phyloP scores from a whole-genome alignment of 768 basidiomycete species.

The Pholiota molesta region DNA sequence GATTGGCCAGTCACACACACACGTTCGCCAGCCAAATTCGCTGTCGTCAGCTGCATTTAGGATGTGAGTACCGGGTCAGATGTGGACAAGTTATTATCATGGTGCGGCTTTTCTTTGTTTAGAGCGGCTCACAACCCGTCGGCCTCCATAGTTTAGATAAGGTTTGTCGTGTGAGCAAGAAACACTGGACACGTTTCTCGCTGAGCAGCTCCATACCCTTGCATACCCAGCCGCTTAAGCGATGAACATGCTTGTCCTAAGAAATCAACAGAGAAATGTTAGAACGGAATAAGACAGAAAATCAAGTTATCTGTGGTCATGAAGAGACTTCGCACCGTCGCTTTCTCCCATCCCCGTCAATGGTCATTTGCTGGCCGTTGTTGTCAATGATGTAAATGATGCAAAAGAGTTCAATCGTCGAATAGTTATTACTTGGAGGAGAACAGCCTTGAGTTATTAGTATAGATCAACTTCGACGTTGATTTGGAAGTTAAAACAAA shows the following conservation, averaged over 20 bases:
- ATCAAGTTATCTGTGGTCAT: background rate
- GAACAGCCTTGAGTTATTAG: too few relatives aligned
- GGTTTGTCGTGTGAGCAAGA: background rate
- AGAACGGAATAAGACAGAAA: too few relatives aligned
- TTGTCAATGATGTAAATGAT: too few relatives aligned
- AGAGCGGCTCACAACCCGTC: background rate
- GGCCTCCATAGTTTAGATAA: background rate
- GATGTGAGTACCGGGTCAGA: background rate
- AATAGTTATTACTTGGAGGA: too few relatives aligned
- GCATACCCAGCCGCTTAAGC: background rate
- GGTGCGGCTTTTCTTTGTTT: background rate
- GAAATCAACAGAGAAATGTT: background rate
- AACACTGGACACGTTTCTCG: background rate
- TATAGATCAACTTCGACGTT: too few relatives aligned
- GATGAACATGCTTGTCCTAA: background rate
- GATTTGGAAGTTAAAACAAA: too few relatives aligned
- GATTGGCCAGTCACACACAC: slow-evolving; percentile 31
- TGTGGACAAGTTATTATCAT: background rate
- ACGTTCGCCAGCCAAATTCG: slow-evolving; percentile 29
- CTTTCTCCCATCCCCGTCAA: too few relatives aligned
- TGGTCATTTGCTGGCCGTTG: too few relatives aligned
- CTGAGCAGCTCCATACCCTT: background rate
- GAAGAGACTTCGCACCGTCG: too few relatives aligned
- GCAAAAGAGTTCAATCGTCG: too few relatives aligned
- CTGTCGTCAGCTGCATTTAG: background rate